Evolutionary conservation across 768 basidiomycete genomes (phyloP).

Genomic region (Coprinopsis cinerea): DNA sequence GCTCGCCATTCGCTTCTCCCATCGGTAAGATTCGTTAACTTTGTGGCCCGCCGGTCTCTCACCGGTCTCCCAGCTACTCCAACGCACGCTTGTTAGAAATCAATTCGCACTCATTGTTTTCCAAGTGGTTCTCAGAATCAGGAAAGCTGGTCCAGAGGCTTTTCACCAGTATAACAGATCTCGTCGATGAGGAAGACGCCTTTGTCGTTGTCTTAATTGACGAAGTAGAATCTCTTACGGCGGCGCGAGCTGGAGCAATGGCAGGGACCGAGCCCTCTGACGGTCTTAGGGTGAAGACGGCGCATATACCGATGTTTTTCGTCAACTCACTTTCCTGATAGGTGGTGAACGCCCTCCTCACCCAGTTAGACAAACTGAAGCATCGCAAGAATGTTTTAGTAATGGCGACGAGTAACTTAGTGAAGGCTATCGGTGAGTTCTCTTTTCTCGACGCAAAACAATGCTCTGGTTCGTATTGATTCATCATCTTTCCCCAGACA

Average conservation of each 20-base stretch:
- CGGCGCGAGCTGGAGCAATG: conserved; percentile 91
- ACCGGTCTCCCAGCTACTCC: conserved; percentile 62
- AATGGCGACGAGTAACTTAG: conserved; percentile 94
- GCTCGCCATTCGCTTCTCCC: conserved; percentile 82
- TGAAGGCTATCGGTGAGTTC: conserved; percentile 79
- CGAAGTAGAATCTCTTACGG: conserved; percentile 94
- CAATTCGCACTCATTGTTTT: conserved; percentile 97
- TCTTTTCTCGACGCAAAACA: conserved; percentile 1
- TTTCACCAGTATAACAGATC: conserved; percentile 82
- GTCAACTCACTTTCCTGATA: conserved; percentile 22
- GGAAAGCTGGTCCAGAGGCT: conserved; percentile 95
- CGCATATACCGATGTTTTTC: not conserved
- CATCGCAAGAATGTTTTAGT: conserved; percentile 91
- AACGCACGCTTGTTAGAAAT: conserved; percentile 90
- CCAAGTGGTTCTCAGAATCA: conserved; percentile 98
- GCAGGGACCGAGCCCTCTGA: conserved; percentile 95
- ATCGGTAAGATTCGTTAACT: too few relatives aligned
- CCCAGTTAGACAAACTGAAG: conserved; percentile 93
- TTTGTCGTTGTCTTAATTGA: conserved; percentile 96
- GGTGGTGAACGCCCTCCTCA: conserved; percentile 97
- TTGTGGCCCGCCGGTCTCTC: too few relatives aligned
- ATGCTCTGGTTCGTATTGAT: too few relatives aligned
- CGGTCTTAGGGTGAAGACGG: conserved; percentile 64
- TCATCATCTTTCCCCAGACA: conserved; percentile 62
- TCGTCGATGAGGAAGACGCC: conserved; percentile 86